Conservation (phyloP, 2,329 filamentous ascomycete species). For the Apiospora saccharicola region DNA sequence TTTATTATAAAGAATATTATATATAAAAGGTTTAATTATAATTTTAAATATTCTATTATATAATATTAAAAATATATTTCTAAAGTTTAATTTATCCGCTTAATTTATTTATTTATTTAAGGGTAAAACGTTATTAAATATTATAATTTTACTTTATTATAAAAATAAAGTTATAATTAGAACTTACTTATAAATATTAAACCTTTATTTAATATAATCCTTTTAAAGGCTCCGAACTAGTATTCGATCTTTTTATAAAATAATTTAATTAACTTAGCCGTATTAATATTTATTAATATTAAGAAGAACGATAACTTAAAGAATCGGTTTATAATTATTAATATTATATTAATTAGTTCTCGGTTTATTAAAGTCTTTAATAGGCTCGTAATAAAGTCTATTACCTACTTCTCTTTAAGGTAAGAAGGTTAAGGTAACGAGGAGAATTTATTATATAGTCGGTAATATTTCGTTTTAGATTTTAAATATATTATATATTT, state of each 20-base stretch:
- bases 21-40: background rate
- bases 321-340: too few species aligned
- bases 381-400: too few species aligned
- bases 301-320: too few species aligned
- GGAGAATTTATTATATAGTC: too few species aligned
- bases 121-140: background rate
- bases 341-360: too few species aligned
- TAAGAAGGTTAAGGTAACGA: too few species aligned
- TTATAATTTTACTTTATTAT: background rate
- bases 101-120: slow-evolving; percentile 2
- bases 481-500: too few species aligned
- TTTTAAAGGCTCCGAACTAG: background rate
- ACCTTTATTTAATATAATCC: background rate
- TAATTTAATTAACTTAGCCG: background rate
- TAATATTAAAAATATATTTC: slow-evolving; percentile 4
- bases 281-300: background rate
- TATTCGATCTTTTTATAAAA: background rate
- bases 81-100: background rate
- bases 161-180: background rate
- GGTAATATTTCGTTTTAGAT: too few species aligned
- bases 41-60: background rate
- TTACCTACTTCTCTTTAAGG: too few species aligned
- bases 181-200: background rate
- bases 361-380: too few species aligned
- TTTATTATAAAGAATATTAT: too few species aligned